These are phyloP conservation scores for Pholiota conissans DNA, from an alignment of 768 basidiomycete species.

Conservation along the genomic window DNA sequence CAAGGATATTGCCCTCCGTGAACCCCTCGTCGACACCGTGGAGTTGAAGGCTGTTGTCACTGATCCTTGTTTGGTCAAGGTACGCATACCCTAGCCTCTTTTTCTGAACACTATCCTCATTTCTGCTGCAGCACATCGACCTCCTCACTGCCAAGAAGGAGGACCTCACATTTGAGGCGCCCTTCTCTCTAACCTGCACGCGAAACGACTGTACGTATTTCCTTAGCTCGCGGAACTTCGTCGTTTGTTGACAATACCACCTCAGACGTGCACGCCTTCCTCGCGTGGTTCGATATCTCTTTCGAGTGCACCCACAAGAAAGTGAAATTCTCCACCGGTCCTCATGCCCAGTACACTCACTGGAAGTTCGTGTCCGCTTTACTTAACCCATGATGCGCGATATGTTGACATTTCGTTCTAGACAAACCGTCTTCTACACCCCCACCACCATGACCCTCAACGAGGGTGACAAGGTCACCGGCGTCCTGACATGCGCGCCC, in stretches of 20 bases:
- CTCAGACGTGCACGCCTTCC: constrained; percentile 93
- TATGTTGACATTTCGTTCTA: constrained; percentile 24
- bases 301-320: constrained; percentile 97
- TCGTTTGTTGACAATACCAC: constrained; percentile 5
- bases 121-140: constrained; percentile 70
- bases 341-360: constrained; percentile 94
- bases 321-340: constrained; percentile 94
- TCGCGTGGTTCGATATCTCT: constrained; percentile 97
- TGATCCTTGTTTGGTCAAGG: constrained; percentile 89
- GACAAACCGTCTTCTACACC: constrained; percentile 99
- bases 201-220: constrained; percentile 85
- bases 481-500: constrained; percentile 76
- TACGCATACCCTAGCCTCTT: constrained; percentile 25
- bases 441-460: constrained; percentile 70
- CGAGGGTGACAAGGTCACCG: constrained; percentile 72
- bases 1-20: constrained; percentile 95
- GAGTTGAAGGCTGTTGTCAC: constrained; percentile 95
- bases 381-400: neutral
- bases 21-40: constrained; percentile 98
- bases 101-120: neutral
- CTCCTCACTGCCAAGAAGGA: constrained; percentile 92
- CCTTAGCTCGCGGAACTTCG: neutral
- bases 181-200: constrained; percentile 79
- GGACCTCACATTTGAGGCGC: constrained; percentile 82
- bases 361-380: constrained; percentile 74